These are phyloP conservation scores for Claviceps citrina DNA, from an alignment of 2,329 filamentous ascomycete species.

Conservation along the genomic window DNA sequence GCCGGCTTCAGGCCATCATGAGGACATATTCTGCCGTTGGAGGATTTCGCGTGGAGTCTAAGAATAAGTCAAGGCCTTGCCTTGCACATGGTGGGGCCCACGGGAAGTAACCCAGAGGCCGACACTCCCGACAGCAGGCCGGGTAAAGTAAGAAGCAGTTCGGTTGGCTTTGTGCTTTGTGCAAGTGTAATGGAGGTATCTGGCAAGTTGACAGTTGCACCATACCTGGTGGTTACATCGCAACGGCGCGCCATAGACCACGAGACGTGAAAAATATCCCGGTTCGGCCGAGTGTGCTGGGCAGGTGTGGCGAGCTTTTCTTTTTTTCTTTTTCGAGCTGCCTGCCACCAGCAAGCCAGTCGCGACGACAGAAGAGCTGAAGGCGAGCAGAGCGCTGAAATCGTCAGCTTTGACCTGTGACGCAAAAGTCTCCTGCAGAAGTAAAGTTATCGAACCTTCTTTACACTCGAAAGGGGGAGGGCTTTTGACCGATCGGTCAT, in stretches of 20 bases:
- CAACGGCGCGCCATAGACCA: slow-evolving; percentile 1
- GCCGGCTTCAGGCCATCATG: background rate
- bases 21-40: background rate
- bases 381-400: background rate
- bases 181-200: slow-evolving; percentile 8
- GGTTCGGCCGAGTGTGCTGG: slow-evolving; percentile 8
- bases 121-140: slow-evolving; percentile 4
- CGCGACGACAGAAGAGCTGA: background rate
- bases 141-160: slow-evolving; percentile 3
- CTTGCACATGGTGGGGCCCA: slow-evolving; percentile 7
- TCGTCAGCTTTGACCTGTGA: background rate
- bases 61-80: slow-evolving; percentile 6
- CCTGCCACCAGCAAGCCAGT: background rate
- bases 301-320: background rate
- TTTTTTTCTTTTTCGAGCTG: too few species aligned
- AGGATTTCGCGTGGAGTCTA: slow-evolving; percentile 1
- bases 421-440: background rate
- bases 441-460: background rate
- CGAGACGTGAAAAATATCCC: slow-evolving; percentile 7
- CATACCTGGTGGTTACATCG: slow-evolving; percentile 15
- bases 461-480: background rate
- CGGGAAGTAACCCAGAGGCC: slow-evolving; percentile 13
- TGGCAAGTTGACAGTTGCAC: slow-evolving; percentile 7
- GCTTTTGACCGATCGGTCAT: background rate
- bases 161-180: slow-evolving; percentile 2